Conservation (phyloP, 2,329 filamentous ascomycete species). For the Alternaria rosae region DNA sequence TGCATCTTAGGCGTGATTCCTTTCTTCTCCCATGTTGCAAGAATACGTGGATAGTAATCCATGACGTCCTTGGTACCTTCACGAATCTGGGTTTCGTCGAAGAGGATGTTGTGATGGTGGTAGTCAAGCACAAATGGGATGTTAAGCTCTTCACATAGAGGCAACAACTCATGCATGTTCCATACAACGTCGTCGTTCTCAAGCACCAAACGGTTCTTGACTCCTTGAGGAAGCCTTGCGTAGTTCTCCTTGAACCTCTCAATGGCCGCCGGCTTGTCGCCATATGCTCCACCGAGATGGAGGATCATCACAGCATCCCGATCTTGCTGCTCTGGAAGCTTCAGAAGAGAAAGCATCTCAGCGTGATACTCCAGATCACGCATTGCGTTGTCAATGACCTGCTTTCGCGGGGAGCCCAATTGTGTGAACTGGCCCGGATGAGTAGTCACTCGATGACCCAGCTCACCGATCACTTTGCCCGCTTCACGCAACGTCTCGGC, state of each 20-base stretch:
- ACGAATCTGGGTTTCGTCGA: conserved; percentile 73
- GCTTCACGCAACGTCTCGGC: conserved; percentile 77
- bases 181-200: conserved; percentile 96
- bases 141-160: conserved; percentile 90
- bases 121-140: conserved; percentile 93
- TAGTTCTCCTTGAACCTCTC: conserved; percentile 82
- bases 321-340: conserved; percentile 77
- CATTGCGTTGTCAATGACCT: conserved; percentile 78
- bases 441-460: conserved; percentile 85
- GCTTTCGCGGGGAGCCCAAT: conserved; percentile 78
- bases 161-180: conserved; percentile 89
- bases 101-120: conserved; percentile 95
- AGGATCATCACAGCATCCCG: conserved; percentile 92
- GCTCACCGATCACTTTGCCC: conserved; percentile 76
- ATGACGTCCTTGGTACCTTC: conserved; percentile 88
- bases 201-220: conserved; percentile 83
- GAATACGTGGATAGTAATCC: conserved; percentile 76
- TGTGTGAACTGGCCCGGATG: conserved; percentile 93
- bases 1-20: conserved; percentile 95
- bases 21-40: conserved; percentile 83
- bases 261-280: conserved; percentile 81
- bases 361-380: conserved; percentile 89
- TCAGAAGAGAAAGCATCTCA: conserved; percentile 80
- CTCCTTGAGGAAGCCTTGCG: conserved; percentile 65
- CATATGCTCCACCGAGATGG: conserved; percentile 91